Evolutionary conservation across 495 filamentous ascomycete genomes (phyloP).

Genomic region (Aspergillus biplanus): DNA sequence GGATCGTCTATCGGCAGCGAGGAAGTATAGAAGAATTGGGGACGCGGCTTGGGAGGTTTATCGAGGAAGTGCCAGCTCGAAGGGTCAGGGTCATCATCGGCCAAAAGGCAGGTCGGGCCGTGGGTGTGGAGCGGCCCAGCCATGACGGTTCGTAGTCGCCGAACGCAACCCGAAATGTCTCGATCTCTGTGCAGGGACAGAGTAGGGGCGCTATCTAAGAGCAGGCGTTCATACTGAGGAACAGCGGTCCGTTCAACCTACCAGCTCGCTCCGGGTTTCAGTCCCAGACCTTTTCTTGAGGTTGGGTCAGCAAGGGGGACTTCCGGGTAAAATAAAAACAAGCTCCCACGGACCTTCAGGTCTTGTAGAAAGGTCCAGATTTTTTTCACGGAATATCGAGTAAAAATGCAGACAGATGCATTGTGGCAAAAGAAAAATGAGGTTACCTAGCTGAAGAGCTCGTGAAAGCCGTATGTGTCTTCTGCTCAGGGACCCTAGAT

Average conservation of each 20-base stretch:
- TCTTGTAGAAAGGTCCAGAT: background rate
- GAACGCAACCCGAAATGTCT: constrained; percentile 2
- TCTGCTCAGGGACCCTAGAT: background rate
- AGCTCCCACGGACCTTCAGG: constrained; percentile 11
- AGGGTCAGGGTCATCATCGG: constrained; percentile 41
- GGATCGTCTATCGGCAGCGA: constrained; percentile 81
- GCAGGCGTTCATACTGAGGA: constrained; percentile 7
- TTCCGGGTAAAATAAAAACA: constrained; percentile 12
- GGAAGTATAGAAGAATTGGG: constrained; percentile 84
- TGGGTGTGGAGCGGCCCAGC: constrained; percentile 57
- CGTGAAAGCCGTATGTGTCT: background rate
- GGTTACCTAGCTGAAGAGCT: constrained; percentile 7
- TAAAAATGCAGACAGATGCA: background rate
- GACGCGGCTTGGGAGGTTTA: constrained; percentile 53
- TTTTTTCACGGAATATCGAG: background rate
- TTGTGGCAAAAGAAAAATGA: constrained; percentile 4
- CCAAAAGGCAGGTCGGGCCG: constrained; percentile 54
- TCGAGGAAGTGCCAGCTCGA: constrained; percentile 36
- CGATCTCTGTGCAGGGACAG: constrained; percentile 1
- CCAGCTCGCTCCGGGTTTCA: constrained; percentile 7
- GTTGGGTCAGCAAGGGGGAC: constrained; percentile 27
- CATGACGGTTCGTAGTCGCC: constrained; percentile 34
- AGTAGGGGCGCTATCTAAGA: constrained; percentile 9
- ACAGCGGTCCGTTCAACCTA: background rate
- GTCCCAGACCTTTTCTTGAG: constrained; percentile 3